Evolutionary conservation across 805 yeast genomes (phyloP), one percentile per base, ranked within the genome.

Genomic region (Wickerhamomyces bovis): DNA sequence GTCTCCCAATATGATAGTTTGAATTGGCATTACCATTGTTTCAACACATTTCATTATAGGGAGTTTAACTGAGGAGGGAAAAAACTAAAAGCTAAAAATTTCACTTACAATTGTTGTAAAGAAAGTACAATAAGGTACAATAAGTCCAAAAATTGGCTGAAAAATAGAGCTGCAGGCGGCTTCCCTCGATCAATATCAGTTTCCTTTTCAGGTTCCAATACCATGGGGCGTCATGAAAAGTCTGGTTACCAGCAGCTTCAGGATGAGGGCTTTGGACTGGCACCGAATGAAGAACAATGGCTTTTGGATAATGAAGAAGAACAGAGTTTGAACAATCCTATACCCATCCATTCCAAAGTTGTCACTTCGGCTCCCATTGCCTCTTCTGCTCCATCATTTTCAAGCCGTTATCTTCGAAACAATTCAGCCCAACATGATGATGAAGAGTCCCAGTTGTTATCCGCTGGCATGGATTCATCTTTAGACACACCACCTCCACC

Each of bases 241-340:
- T 33, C 36, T 9, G 36, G 36, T 4, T 33, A 33, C 11, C 20
- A 33, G 16, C 36, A 33, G 15, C 36, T 33, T 11, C 18, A 16
- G 3, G 8, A 20, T 25, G 23, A 20, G 26, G 13, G 6, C 25
- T 10, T 41, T 12, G 12, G 16, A 33, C 20, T 33, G 20, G 11
- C 19, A 33, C 40, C 33, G 11, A 39, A 4, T 21, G 51, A 47
- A 21, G 48, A 47, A 39, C 45, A 42, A 35, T 47, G 51, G 51
- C 44, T 47, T 8, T 16, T 42, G 19, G 51, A 47, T 16, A 33
- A 43, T 33, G 36, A 33, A 4, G 30, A 43, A 13, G 41, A 21
- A 13, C 42, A 36, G 12, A 28, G 38, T 26, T 21, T 18, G 38
- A 18, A 28, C 28, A 20, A 12, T 42, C 30, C 38, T 23, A 18